Conservation (phyloP, 1,284 basidiomycete genomes). For the Leccinum subrobustum region DNA sequence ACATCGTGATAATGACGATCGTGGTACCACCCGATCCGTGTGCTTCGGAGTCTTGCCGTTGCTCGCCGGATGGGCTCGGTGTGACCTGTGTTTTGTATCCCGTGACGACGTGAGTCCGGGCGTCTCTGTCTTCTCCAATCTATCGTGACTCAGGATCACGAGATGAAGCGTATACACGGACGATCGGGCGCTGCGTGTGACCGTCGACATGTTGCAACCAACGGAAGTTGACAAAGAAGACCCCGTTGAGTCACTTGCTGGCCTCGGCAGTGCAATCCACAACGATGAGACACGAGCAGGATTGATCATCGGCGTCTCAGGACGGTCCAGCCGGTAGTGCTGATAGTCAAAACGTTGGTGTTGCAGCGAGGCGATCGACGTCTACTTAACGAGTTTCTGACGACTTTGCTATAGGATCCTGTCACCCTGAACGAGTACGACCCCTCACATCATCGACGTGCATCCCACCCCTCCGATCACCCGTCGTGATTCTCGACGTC, state of each 20-base stretch:
- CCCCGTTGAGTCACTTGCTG: background rate
- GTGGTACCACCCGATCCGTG: too few relatives aligned
- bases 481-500: constrained; percentile 61
- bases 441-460: constrained; percentile 47
- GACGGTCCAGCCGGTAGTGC: constrained; percentile 54
- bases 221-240: too few relatives aligned
- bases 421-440: constrained; percentile 40
- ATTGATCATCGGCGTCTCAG: constrained; percentile 70
- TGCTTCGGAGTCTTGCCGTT: too few relatives aligned
- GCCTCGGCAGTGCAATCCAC: constrained; percentile 57
- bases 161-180: too few relatives aligned
- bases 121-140: too few relatives aligned
- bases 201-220: too few relatives aligned
- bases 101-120: too few relatives aligned
- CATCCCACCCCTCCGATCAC: constrained; percentile 55
- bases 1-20: too few relatives aligned
- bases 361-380: constrained; percentile 67
- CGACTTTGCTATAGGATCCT: constrained; percentile 18
- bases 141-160: too few relatives aligned
- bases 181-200: too few relatives aligned
- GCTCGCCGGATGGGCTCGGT: too few relatives aligned
- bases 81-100: too few relatives aligned
- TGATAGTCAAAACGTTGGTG: constrained; percentile 56
- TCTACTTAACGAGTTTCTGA: constrained; percentile 28
- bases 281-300: constrained; percentile 59